Evolutionary conservation across 2,329 filamentous ascomycete species (phyloP), one percentile per base, ranked within the genome.

Genomic region (Dactylonectria macrodidyma): DNA sequence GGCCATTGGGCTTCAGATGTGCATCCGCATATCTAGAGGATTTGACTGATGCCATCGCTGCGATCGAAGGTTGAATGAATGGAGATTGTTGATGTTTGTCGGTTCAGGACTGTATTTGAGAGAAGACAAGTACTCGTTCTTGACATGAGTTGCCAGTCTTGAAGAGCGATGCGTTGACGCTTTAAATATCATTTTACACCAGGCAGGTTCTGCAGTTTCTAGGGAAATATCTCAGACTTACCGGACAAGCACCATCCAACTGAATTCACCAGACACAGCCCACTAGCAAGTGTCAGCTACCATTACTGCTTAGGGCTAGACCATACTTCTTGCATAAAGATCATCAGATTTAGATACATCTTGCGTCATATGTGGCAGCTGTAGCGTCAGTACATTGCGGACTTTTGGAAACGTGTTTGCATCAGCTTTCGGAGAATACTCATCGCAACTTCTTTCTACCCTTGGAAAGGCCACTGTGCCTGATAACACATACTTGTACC

Each of bases 1-100:
- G 77, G 0, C 82, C 82, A 3, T 67, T 63, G 5, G 71, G 60
- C 6, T 72, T 71, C 0, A 70, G 51, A 33, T 72, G 63, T 50
- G 67, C 55, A 1, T 56, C 44, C 4, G 61, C 59, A 59, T 72
- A 72, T 44, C 24, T 59, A 9, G 34, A 44, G 10, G 36, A 7
- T 19, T 6, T n/a, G 9, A 6, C n/a, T 1, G 44, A 47, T 6
- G 44, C 14, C 44, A 47, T 47, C 16, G 10, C 16, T n/a, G n/a
- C 2, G 19, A 5, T n/a, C 10, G 5, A n/a, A 3, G n/a, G 9
- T 10, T 47, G 10, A 7, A 19, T 47, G n/a, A 9, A 16, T 47
- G 36, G 11, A 38, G 3, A 38, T 38, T 38, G 36, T 14, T 38
- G 4, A 38, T 11, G 12, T 10, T 38, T 38, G 36, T 38, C 5